Conservation (phyloP, 768 basidiomycete genomes). For the Pleurotus tuoliensis region DNA sequence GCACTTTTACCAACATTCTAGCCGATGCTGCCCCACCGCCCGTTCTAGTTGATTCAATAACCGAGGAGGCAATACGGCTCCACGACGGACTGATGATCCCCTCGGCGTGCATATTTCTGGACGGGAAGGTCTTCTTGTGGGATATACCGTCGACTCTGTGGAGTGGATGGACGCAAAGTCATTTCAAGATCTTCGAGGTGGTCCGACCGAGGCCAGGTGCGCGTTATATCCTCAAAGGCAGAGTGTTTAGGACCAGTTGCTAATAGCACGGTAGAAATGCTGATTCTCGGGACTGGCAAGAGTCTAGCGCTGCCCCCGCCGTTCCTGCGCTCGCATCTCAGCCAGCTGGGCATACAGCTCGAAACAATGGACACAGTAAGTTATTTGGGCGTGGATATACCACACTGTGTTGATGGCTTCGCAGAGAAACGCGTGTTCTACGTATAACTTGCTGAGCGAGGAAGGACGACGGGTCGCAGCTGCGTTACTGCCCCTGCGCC, state of each 20-base stretch:
- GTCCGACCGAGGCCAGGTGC: slow-evolving; percentile 84
- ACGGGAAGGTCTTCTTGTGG: slow-evolving; percentile 89
- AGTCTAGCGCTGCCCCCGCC: slow-evolving; percentile 68
- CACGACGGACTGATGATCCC: slow-evolving; percentile 77
- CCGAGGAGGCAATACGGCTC: slow-evolving; percentile 60
- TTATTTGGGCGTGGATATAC: slow-evolving; percentile 9
- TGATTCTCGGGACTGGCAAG: slow-evolving; percentile 85
- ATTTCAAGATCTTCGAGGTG: slow-evolving; percentile 78
- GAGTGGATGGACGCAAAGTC: slow-evolving; percentile 67
- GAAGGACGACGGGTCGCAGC: slow-evolving; percentile 93
- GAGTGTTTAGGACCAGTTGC: neutral
- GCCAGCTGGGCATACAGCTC: slow-evolving; percentile 47
- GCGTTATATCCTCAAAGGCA: slow-evolving; percentile 16
- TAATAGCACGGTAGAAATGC: slow-evolving; percentile 57
- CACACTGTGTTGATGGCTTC: neutral
- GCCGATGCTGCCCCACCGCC: slow-evolving; percentile 65
- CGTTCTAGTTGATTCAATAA: slow-evolving; percentile 68
- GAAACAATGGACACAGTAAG: slow-evolving; percentile 63
- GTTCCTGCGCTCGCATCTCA: slow-evolving; percentile 61
- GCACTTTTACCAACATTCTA: slow-evolving; percentile 68
- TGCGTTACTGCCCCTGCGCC: slow-evolving; percentile 71
- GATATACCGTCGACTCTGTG: slow-evolving; percentile 59
- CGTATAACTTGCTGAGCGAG: slow-evolving; percentile 90
- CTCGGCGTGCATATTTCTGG: slow-evolving; percentile 78
- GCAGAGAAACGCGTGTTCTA: slow-evolving; percentile 90